These are phyloP conservation scores for Podila verticillata DNA, from an alignment of 192 early-diverging fungal species.

Conservation along the genomic window DNA sequence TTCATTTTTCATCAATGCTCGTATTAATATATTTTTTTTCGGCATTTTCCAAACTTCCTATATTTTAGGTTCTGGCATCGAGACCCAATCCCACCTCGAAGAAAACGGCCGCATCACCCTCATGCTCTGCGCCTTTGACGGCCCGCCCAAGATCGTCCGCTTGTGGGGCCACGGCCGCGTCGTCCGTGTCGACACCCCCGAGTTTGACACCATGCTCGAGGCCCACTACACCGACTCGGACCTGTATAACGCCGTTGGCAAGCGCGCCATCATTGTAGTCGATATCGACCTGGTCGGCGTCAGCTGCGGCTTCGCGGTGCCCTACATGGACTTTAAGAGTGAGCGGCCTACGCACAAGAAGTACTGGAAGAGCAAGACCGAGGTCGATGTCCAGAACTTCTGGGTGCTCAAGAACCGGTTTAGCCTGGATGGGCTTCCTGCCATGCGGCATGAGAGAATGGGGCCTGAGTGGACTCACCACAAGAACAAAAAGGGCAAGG, in stretches of 20 bases:
- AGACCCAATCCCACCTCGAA: conserved; percentile 67
- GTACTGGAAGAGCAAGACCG: conserved; percentile 48
- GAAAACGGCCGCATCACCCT: conserved; percentile 70
- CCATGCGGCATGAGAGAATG: conserved; percentile 16
- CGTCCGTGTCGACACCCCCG: conserved; percentile 44
- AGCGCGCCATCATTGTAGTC: conserved; percentile 64
- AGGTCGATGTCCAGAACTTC: conserved; percentile 37
- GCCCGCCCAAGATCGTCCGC: conserved; percentile 68
- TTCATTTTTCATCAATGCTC: no score
- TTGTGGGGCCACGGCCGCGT: conserved; percentile 62
- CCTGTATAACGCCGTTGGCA: conserved; percentile 25
- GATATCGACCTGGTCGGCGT: conserved; percentile 60
- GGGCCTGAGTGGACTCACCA: background rate
- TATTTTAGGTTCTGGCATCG: conserved; percentile 51
- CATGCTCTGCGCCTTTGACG: conserved; percentile 74
- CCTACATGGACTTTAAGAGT: conserved; percentile 61
- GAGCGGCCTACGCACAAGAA: conserved; percentile 55
- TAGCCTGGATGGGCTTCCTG: conserved; percentile 66
- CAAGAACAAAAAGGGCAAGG: background rate
- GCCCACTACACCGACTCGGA: conserved; percentile 53
- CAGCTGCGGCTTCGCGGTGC: conserved; percentile 69
- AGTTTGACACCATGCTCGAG: conserved; percentile 55
- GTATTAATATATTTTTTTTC: no score
- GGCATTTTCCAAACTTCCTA: background rate
- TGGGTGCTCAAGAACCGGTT: conserved; percentile 49